These are phyloP conservation scores for Solanum megistacrolobum DNA, from an alignment of 257 asterid genomes.

Conservation along the genomic window DNA sequence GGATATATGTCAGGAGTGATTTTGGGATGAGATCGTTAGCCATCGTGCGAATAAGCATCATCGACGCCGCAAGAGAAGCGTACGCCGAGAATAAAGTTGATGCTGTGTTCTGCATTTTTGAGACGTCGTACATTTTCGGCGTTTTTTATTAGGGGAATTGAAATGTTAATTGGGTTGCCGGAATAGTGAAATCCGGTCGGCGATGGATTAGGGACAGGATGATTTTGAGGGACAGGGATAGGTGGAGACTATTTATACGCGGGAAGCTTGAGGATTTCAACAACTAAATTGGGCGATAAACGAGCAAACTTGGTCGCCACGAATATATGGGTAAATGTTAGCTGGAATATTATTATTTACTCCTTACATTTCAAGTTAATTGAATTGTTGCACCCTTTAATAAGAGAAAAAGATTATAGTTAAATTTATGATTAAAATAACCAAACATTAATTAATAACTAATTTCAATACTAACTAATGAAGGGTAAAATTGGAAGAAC, in stretches of 20 bases:
- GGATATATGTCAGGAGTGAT: constrained; percentile 19
- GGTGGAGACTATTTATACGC: neutral
- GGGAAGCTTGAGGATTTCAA: neutral
- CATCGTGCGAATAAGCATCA: constrained; percentile 65
- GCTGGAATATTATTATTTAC: neutral
- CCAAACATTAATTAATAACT: too few species aligned
- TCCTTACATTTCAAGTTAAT: too few species aligned
- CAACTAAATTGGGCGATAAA: neutral
- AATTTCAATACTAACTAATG: too few species aligned
- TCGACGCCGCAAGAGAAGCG: constrained; percentile 62
- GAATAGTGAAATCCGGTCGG: neutral
- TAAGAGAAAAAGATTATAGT: too few species aligned
- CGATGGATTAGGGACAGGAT: neutral
- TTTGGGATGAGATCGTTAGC: constrained; percentile 48
- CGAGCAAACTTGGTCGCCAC: neutral
- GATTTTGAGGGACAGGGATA: neutral
- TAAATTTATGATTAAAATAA: too few species aligned
- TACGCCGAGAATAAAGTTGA: constrained; percentile 59
- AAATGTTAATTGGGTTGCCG: neutral
- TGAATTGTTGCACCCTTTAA: too few species aligned
- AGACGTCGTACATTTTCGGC: constrained; percentile 18
- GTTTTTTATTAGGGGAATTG: neutral
- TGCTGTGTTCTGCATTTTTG: constrained; percentile 46
- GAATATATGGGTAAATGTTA: neutral
- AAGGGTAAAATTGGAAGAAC: too few species aligned